Base-by-base conservation (phyloP, 257 asterid species). In the Solanum virginianum region DNA sequence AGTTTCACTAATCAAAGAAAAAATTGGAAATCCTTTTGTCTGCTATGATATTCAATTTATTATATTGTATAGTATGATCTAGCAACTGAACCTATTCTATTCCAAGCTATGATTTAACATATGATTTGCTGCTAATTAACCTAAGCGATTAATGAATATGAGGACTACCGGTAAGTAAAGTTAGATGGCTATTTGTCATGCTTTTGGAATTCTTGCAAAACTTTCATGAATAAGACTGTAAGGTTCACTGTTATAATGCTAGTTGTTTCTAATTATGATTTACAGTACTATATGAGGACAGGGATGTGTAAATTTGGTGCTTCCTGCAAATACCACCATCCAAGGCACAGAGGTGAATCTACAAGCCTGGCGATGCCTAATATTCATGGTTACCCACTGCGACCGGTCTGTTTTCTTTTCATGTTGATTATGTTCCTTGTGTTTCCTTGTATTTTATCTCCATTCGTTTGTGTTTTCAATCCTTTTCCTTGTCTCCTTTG, bases 271-370 rank as follows among this genome's bases (percentile, higher is more conserved):
- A 41, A 26, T 36, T 90, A 86, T 85, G 84, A 90, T 85, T 87
- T 91, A 88, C 86, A 93, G 96, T 91, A 92, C 90, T 92, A 89
- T 87, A 92, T 90, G 94, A 92, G 90, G 88, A 92, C 94, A 59
- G 93, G 96, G 62, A 90, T 81, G 89, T 94, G 98, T 85, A 93
- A 92, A 90, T 94, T 87, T 85, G 98, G 97, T 86, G 86, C 88
- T 72, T 92, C 96, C 87, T 94, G 97, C 94, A 94, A 93, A 88
- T 94, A 93, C 83, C 90, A 94, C 90, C 98, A 94, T 89, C 98
- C 98, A 47, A 93, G 89, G 87, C 91, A 86, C 36, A 94, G 93
- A 90, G 85, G 85, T 81, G 94, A 93, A 71, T 88, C 93, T 84
- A 83, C 94, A 45, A 85, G 89, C 77, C 92, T 89, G 4, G 86